Base-by-base conservation (phyloP, 1,139 yeast species). In the Yamadazyma atmosphaerica region DNA sequence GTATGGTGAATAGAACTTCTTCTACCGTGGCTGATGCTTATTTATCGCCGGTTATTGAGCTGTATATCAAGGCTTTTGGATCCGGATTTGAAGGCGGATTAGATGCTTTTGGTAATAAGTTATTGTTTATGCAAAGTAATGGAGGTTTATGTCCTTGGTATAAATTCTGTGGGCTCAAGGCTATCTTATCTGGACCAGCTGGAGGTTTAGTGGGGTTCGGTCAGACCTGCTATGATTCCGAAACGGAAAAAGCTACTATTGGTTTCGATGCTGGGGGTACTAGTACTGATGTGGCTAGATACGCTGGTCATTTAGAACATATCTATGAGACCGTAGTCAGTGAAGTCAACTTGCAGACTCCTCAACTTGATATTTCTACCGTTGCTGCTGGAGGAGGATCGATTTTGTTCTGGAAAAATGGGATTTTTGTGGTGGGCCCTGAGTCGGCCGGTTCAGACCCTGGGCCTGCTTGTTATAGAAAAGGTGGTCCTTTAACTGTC, bases 181-280 rank as follows among this genome's bases (percentile, higher is more conserved):
- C 77, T 1, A 69, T 72, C 31, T 59, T 72, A 27, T 70, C 76
- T 2, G 77, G 77, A 1, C 77, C 77, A 7, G 77, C 77, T 24
- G 77, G 77, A 30, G 77, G 77, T 21, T 65, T 72, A 65, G 77
- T 72, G n/a, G 77, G 77, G 0, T 68, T 59, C 44, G 77, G 75
- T 1, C 60, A 60, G 36, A 72, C 77, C 4, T 72, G 76, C 48
- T 64, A 54, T 46, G 74, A 71, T 42, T 31, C 50, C 4, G 44
- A 38, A 2, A 44, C 61, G n/a, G 43, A 47, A 5, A 56, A 47
- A 26, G 74, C 74, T 11, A 68, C 75, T 4, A 66, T 72, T 36
- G 77, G 77, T 0, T 70, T 70, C 46, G 75, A 70, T 52, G 74
- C 74, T 25, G 76, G 76, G 38, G 76, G 76, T 24, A 70, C 76